Evolutionary conservation across 2,329 filamentous ascomycete genomes (phyloP), one percentile per base, ranked within the genome.

Genomic region (Trichoderma sp.): DNA sequence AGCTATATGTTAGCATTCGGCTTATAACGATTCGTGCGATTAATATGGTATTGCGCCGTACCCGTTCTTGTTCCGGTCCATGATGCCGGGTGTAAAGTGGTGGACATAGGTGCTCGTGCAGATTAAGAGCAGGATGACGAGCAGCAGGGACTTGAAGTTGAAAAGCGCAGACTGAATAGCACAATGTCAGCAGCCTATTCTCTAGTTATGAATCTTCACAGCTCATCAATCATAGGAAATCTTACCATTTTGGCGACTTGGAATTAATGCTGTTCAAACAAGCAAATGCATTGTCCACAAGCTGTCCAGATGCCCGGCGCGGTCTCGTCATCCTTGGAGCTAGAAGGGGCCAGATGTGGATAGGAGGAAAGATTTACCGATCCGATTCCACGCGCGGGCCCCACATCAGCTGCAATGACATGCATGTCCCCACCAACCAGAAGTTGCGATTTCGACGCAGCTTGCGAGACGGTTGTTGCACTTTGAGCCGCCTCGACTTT

Each of bases 141-240:
- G 90, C 77, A 99, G 89, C 77, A 98, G 92, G 72, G 94, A 97
- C 83, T 98, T 94, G 86, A 99, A 98, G 85, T 98, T 98, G 91
- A 99, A 98, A 79, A 99, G 92, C 70, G 96, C 96, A 73, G 96
- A 93, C 96, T 98, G 79, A 4, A 61, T 26, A 43, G 30, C 26
- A 32, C n/a, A 9, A 56, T 8, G 28, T 71, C 32, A 71, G 70
- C 32, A 39, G 34, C 3, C 24, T 1, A 56, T n/a, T n/a, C n/a
- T 56, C 18, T 6, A 8, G 26, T 15, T n/a, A 26, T 8, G 28
- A 15, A 53, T 18, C 14, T n/a, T 36, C 57, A 8, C 9, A 14
- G 15, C 0, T 4, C n/a, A 21, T 34, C 30, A 12, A 7, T 18
- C 14, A 14, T 5, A 6, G 7, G n/a, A 43, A 15, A 71, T 47